These are phyloP conservation scores for Nitzschia inconspicua DNA, from an alignment of 108 stramenopile genomes.

Conservation along the genomic window DNA sequence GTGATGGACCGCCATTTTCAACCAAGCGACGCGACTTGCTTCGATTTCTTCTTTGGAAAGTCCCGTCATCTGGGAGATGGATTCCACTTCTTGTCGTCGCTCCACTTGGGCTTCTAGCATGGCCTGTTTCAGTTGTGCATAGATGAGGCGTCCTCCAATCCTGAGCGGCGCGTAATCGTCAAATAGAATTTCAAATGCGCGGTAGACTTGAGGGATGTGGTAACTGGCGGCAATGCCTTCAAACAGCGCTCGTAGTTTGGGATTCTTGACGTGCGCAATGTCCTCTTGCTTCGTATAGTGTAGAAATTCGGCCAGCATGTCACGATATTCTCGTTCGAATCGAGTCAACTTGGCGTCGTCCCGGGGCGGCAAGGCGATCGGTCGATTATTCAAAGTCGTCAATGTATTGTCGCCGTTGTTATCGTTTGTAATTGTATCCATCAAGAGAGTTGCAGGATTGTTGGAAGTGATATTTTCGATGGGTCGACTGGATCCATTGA, in stretches of 20 bases:
- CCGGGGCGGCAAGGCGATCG: background rate
- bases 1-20: conserved; percentile 15
- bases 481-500: no score
- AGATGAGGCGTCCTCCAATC: conserved; percentile 62
- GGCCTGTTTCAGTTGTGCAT: conserved; percentile 30
- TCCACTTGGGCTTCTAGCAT: conserved; percentile 41
- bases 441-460: no score
- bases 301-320: conserved; percentile 27
- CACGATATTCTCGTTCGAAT: conserved; percentile 37
- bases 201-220: conserved; percentile 44
- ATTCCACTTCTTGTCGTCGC: conserved; percentile 36
- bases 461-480: no score
- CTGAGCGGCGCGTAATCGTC: conserved; percentile 65
- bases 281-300: conserved; percentile 14
- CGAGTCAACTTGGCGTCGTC: conserved; percentile 15
- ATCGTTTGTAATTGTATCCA: no score
- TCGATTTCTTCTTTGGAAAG: conserved; percentile 20
- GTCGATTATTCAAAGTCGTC: no score
- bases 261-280: conserved; percentile 21
- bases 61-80: conserved; percentile 25
- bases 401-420: no score
- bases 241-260: conserved; percentile 43
- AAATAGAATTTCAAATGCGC: conserved; percentile 70
- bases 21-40: conserved; percentile 10
- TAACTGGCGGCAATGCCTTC: conserved; percentile 55